phyloP scores from a whole-genome alignment of 2,329 filamentous ascomycete species.

The Bipolaris bicolor region DNA sequence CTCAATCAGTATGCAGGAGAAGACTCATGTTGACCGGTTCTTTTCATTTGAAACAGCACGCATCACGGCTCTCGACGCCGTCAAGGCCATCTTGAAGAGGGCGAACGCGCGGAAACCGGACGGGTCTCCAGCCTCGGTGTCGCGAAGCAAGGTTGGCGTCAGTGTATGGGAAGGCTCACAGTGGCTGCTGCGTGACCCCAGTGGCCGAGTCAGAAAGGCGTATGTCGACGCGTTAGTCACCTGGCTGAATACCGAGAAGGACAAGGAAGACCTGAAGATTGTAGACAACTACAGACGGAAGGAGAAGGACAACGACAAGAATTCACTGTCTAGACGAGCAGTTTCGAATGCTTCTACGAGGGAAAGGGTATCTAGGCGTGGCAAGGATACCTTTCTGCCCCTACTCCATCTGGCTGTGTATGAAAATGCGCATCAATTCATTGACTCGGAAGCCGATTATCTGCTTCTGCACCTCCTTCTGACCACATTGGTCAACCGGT shows the following conservation, averaged over 20 bases:
- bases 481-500: slow-evolving; percentile 71
- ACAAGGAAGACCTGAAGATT: slow-evolving; percentile 67
- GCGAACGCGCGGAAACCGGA: slow-evolving; percentile 66
- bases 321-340: slow-evolving; percentile 63
- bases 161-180: slow-evolving; percentile 96
- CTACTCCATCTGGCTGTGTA: slow-evolving; percentile 87
- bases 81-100: slow-evolving; percentile 81
- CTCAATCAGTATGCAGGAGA: slow-evolving; percentile 59
- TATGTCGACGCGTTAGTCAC: slow-evolving; percentile 84
- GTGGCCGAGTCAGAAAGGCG: slow-evolving; percentile 78
- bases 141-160: slow-evolving; percentile 76
- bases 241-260: slow-evolving; percentile 85
- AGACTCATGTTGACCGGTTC: slow-evolving; percentile 61
- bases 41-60: slow-evolving; percentile 69
- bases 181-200: slow-evolving; percentile 83
- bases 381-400: slow-evolving; percentile 75
- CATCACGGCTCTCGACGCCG: slow-evolving; percentile 72
- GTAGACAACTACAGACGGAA: slow-evolving; percentile 60
- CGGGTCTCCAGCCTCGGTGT: slow-evolving; percentile 60
- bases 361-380: slow-evolving; percentile 62
- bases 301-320: slow-evolving; percentile 52
- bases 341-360: slow-evolving; percentile 70
- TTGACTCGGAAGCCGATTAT: slow-evolving; percentile 71
- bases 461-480: slow-evolving; percentile 79
- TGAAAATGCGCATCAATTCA: slow-evolving; percentile 75